Evolutionary conservation across 2,329 filamentous ascomycete genomes (phyloP), one percentile per base, ranked within the genome.

Genomic region (Berkeleyomyces basicola): DNA sequence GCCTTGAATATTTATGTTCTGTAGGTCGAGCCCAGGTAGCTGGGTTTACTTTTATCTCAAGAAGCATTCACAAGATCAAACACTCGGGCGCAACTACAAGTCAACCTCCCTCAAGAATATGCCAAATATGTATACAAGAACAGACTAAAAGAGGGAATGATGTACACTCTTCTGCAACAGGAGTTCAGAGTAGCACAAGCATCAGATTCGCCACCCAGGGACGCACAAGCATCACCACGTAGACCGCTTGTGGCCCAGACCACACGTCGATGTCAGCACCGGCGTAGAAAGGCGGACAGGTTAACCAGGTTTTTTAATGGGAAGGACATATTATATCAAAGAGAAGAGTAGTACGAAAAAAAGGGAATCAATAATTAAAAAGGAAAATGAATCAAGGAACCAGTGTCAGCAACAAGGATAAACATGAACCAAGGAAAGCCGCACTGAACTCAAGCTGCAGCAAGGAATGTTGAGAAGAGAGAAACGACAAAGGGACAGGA

Each of bases 401-500:
- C 44, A 47, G 42, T 16, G 33, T 60, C 53, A 62, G 49, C 59
- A 53, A 49, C 62, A 61, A 61, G 49, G 58, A 62, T 65, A 65
- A 65, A 62, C 61, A 63, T 63, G 61, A 63, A 58, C 58, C 58
- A 64, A 67, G 70, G 71, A 68, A 70, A 61, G 62, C 59, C 61
- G 62, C 46, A 64, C 58, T 63, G 58, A 47, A 61, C 62, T 60
- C 46, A 63, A 63, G 61, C 44, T 47, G 58, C 47, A 59, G 42
- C 46, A 66, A 63, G 58, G 51, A 58, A 65, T 61, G 64, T 70
- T 70, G 69, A 70, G 69, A 74, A 73, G 74, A 73, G 73, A 70
- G 69, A 69, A 70, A 71, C 72, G 71, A 73, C 69, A 75, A 68
- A 71, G 70, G 70, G 71, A 69, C 71, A 46, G 65, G 44, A 67